A percentile compares a stretch with the other conserved stretches of the same genome.
phyloP scores from a whole-genome alignment of 441 rosid species.

The Breynia disticha region DNA sequence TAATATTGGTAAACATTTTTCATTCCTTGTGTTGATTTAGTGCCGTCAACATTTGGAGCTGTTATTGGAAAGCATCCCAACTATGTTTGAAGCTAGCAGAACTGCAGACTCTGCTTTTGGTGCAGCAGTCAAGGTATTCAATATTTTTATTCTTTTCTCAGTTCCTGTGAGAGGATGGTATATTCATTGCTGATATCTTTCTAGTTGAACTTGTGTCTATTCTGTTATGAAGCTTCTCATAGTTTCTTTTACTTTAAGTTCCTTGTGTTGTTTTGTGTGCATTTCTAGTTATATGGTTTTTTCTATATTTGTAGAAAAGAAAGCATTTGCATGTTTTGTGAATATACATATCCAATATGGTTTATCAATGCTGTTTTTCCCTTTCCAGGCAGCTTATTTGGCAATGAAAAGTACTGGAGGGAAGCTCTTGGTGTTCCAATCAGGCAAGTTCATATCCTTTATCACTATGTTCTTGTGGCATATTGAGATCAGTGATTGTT shows the following conservation, averaged over 20 bases:
- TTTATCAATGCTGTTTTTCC: constrained; percentile 1
- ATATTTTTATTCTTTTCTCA: not conserved
- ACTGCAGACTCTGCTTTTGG: constrained; percentile 96
- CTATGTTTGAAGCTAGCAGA: constrained; percentile 77
- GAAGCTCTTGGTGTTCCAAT: constrained; percentile 88
- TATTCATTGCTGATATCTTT: no score
- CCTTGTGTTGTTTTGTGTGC: no score
- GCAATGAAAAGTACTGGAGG: constrained; percentile 91
- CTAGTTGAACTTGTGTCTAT: no score
- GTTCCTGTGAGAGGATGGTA: not conserved
- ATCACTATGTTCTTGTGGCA: not conserved
- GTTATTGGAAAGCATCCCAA: constrained; percentile 89
- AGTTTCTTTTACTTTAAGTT: no score
- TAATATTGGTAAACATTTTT: constrained; percentile 5
- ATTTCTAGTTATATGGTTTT: no score
- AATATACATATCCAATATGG: no score
- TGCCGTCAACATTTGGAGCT: constrained; percentile 95
- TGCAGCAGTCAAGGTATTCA: constrained; percentile 81
- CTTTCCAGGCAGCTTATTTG: constrained; percentile 78
- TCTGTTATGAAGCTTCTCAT: no score
- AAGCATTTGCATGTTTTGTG: not conserved
- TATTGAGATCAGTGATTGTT: not conserved
- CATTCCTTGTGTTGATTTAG: constrained; percentile 33
- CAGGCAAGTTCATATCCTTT: constrained; percentile 43
- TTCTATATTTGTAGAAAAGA: no score